Percentiles rank a stretch among this genome's conserved stretches.
These are phyloP conservation scores for Nicotiana rustica DNA, from an alignment of 305 asterid genomes.

Conservation along the genomic window DNA sequence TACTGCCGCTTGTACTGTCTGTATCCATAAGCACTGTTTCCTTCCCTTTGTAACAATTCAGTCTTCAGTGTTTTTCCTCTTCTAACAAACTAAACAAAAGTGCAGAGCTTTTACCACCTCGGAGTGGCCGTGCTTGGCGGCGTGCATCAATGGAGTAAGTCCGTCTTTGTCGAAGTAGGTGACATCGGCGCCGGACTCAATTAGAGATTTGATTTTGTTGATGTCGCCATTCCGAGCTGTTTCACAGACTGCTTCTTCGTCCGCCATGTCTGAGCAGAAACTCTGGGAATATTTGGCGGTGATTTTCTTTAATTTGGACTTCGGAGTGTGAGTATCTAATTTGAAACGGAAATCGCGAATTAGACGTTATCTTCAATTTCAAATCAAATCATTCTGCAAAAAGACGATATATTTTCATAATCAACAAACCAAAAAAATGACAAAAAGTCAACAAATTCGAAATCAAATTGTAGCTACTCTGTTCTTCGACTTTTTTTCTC, in stretches of 20 bases:
- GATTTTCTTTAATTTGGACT: background rate
- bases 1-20: conserved; percentile 21
- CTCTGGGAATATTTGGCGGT: background rate
- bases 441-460: too few species aligned
- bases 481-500: too few species aligned
- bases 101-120: conserved; percentile 49
- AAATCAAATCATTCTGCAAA: too few species aligned
- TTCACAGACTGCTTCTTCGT: conserved; percentile 68
- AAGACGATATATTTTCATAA: too few species aligned
- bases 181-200: conserved; percentile 75
- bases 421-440: too few species aligned
- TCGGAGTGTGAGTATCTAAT: background rate
- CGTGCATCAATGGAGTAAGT: conserved; percentile 88
- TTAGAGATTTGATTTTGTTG: conserved; percentile 52
- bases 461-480: too few species aligned
- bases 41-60: too few species aligned
- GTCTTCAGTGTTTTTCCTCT: too few species aligned
- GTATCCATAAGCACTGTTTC: background rate
- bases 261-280: conserved; percentile 50
- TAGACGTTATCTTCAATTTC: too few species aligned
- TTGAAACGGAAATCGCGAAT: too few species aligned
- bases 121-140: conserved; percentile 76
- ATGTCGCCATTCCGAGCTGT: conserved; percentile 72
- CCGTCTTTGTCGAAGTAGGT: conserved; percentile 76
- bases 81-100: too few species aligned